Evolutionary conservation across 768 basidiomycete species (phyloP).

Genomic region (Kockovaella imperatae): DNA sequence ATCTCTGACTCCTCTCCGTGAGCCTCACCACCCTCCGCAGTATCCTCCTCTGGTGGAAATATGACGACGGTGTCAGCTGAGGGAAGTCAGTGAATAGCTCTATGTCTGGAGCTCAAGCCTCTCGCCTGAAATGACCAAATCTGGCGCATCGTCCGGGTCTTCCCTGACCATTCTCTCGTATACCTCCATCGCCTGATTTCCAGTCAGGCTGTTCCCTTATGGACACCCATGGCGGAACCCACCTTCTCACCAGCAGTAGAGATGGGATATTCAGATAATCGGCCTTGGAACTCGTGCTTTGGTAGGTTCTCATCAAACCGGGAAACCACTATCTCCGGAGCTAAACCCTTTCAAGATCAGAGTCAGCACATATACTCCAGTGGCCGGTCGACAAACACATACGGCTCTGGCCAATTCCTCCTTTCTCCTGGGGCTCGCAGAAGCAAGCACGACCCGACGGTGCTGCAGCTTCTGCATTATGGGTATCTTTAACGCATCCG

Average conservation of each 20-base stretch:
- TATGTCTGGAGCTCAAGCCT: no score
- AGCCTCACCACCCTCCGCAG: conserved; percentile 13
- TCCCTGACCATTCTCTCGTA: conserved; percentile 62
- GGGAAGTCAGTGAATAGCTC: background rate
- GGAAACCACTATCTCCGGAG: conserved; percentile 65
- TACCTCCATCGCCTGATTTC: conserved; percentile 62
- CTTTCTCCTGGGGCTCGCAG: conserved; percentile 72
- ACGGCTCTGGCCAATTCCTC: no score
- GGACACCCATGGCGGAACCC: background rate
- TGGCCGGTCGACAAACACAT: no score
- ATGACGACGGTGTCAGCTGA: conserved; percentile 94
- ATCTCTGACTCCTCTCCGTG: conserved; percentile 57
- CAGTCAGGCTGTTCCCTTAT: background rate
- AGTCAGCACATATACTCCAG: background rate
- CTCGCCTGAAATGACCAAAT: conserved; percentile 66
- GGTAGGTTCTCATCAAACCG: conserved; percentile 73
- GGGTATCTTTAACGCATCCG: conserved; percentile 41
- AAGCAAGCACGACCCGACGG: conserved; percentile 74
- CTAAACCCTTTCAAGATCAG: conserved; percentile 50
- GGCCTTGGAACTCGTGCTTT: conserved; percentile 56
- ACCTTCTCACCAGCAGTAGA: conserved; percentile 62
- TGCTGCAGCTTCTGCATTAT: conserved; percentile 57
- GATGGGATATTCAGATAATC: conserved; percentile 66
- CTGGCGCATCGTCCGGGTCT: conserved; percentile 60
- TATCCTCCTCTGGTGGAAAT: conserved; percentile 50